phyloP scores from a whole-genome alignment of 495 filamentous ascomycete species.

The Daldinia loculata region DNA sequence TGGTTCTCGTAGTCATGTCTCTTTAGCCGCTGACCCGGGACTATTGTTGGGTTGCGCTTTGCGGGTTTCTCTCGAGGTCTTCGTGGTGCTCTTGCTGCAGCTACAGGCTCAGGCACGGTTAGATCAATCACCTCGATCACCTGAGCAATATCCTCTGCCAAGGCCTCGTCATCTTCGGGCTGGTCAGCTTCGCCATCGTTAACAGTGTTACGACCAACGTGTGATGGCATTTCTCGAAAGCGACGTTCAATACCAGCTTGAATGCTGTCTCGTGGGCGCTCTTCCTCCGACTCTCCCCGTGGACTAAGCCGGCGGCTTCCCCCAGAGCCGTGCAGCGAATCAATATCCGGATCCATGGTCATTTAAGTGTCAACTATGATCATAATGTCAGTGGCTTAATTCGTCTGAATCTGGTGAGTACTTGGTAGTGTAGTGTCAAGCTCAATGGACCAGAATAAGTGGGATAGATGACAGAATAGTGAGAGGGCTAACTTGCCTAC shows the following conservation, averaged over 20 bases:
- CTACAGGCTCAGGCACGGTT: neutral
- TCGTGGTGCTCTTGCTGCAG: neutral
- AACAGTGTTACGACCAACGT: neutral
- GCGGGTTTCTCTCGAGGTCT: constrained; percentile 1
- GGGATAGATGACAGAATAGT: neutral
- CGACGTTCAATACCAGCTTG: constrained; percentile 32
- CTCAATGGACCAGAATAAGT: neutral
- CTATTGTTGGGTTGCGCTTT: constrained; percentile 26
- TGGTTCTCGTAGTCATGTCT: constrained; percentile 32
- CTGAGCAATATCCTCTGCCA: constrained; percentile 21
- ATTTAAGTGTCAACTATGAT: neutral
- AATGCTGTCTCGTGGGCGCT: constrained; percentile 8
- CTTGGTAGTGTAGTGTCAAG: neutral
- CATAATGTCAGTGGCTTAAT: neutral
- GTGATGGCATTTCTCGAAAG: constrained; percentile 19
- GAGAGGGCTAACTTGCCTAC: neutral
- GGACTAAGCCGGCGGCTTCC: neutral
- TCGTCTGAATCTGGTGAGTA: neutral
- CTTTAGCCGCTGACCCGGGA: constrained; percentile 10
- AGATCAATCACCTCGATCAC: constrained; percentile 41
- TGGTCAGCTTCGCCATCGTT: constrained; percentile 10
- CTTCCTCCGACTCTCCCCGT: constrained; percentile 17
- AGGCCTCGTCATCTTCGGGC: constrained; percentile 18
- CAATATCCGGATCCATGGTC: neutral
- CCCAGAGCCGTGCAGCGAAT: neutral